Base-by-base conservation (phyloP, 768 basidiomycete species). In the Lactarius hatsudake region DNA sequence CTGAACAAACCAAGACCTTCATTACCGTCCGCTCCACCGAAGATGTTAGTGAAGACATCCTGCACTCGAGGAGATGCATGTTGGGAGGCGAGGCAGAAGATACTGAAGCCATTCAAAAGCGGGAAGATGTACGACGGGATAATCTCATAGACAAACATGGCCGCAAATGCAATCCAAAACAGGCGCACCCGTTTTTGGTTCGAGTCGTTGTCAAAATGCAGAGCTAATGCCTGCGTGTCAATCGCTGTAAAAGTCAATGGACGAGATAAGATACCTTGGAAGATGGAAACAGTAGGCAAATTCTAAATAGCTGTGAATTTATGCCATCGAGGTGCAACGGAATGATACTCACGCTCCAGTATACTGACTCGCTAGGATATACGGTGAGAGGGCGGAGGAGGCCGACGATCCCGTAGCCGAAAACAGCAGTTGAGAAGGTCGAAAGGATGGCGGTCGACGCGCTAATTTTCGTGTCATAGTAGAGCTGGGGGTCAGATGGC, bases 11-110 rank as follows among this genome's bases (percentile, higher is more conserved):
- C 88, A 48, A 90, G 78, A 0, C 87, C 88, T 74, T 90, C 88
- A 70, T 90, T 90, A 34, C 82, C 87, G 42, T 84, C 79, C 3
- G 83, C 77, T 6, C 89, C 89, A 34, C 89, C 89, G 66, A 90
- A 89, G 0, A 90, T 67, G 65, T 86, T 84, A 4, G 86, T 87
- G 71, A 88, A 81, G 18, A 83, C 72, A 66, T 85, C 76, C 34
- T 79, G 76, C 6, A 83, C 79, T 8, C 71, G 78, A 53, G 79
- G 74, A 2, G 81, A 77, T 0, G 80, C 79, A 42, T 78, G 77
- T 71, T 84, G 85, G 4, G 82, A 84, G 2, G 87, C 81, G 51
- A 89, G 77, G 69, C 88, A 89, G 73, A 88, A 81, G 53, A 86
- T 76, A 70, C 78, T 86, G 74, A 88, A 70, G 18, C 86, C 86